These are phyloP conservation scores for Ceratobasidium sp. DNA, from an alignment of 1,284 basidiomycete species.

Conservation along the genomic window DNA sequence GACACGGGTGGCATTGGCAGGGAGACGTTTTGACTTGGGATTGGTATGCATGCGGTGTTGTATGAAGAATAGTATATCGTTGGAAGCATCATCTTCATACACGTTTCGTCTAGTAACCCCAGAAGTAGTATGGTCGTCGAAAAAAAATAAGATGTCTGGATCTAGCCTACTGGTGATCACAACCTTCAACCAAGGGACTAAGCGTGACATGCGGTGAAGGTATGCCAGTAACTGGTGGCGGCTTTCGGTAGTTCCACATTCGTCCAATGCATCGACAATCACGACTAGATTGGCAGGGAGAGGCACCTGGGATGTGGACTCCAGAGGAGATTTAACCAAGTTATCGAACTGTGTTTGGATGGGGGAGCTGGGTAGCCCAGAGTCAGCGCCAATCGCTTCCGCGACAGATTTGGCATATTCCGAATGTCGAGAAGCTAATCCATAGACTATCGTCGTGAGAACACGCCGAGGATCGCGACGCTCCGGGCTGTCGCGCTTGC, in stretches of 20 bases:
- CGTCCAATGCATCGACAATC: constrained; percentile 38
- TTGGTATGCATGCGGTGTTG: not conserved
- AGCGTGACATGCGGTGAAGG: not conserved
- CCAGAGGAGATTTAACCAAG: not conserved
- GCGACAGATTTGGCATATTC: not conserved
- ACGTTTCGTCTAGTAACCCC: not conserved
- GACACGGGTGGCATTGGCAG: not conserved
- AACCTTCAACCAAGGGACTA: constrained; percentile 6
- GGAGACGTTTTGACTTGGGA: not conserved
- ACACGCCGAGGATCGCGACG: constrained; percentile 30
- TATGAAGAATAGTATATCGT: not conserved
- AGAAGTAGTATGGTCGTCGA: not conserved
- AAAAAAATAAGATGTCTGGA: not conserved
- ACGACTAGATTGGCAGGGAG: not conserved
- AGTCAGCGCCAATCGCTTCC: not conserved
- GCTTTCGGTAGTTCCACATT: constrained; percentile 18
- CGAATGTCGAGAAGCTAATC: constrained; percentile 8
- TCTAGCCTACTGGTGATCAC: constrained; percentile 38
- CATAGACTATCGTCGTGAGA: constrained; percentile 30
- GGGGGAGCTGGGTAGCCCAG: not conserved
- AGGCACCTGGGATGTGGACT: not conserved
- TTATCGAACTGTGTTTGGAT: not conserved
- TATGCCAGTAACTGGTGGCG: not conserved
- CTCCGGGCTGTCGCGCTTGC: constrained; percentile 50
- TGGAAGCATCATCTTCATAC: not conserved